These are phyloP conservation scores for Metarhizium brunneum DNA, from an alignment of 2,329 filamentous ascomycete genomes.

Conservation along the genomic window DNA sequence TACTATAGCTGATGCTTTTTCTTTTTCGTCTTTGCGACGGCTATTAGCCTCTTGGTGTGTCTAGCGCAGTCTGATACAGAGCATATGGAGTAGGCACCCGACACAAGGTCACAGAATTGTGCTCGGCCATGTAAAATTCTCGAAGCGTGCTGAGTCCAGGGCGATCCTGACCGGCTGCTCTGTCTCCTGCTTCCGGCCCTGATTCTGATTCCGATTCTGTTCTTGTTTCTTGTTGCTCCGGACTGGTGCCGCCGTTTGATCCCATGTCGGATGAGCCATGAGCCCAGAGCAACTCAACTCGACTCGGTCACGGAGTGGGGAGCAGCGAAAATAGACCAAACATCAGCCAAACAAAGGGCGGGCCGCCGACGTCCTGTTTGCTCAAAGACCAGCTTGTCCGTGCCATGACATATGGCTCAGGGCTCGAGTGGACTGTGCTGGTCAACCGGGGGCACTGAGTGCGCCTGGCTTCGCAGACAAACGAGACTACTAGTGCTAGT, in stretches of 20 bases:
- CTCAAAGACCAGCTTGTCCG: not conserved
- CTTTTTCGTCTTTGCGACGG: constrained; percentile 11
- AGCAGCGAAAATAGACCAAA: not conserved
- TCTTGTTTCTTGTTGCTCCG: not conserved
- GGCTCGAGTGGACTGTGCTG: not conserved
- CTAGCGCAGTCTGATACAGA: constrained; percentile 3
- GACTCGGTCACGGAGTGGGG: not conserved
- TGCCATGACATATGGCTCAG: not conserved
- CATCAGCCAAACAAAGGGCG: not conserved
- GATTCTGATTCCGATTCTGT: not conserved
- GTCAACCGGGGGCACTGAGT: not conserved
- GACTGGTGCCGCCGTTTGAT: not conserved
- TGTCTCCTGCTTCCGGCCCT: not conserved
- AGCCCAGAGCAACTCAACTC: not conserved
- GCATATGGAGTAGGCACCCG: not conserved
- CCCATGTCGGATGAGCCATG: not conserved
- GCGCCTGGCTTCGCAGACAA: not conserved
- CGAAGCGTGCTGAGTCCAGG: not conserved
- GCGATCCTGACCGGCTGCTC: not conserved
- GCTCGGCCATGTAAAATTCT: not conserved
- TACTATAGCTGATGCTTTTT: constrained; percentile 4
- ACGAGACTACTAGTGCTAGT: not conserved
- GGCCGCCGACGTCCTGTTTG: not conserved
- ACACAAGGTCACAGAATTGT: constrained; percentile 5
- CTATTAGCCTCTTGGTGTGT: constrained; percentile 8